Evolutionary conservation across 2,329 filamentous ascomycete genomes (phyloP), one percentile per base, ranked within the genome.

Genomic region (Biscogniauxia sp.): DNA sequence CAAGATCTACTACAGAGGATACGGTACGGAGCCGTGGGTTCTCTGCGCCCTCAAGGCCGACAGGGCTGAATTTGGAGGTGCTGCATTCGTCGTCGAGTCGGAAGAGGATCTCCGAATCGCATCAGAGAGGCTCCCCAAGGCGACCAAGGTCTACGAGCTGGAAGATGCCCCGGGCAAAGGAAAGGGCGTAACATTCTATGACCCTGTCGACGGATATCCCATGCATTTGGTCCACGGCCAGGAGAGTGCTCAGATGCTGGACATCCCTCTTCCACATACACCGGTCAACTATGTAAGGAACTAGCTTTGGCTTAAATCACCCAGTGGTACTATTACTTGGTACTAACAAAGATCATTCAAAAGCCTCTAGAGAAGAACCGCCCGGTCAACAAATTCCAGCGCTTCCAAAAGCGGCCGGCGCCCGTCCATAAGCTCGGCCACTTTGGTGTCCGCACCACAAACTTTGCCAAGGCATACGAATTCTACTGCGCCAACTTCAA

Each of bases 141-240:
- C 83, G 1, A 79, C 79, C 1, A 72, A 74, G 1, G 77, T 87
- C 17, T 76, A 83, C 59, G 79, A 84, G 2, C 60, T 77, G 19
- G 66, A 68, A 4, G 80, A 83, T 60, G 81, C 81, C 0, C 84
- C 84, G 0, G 84, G 84, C 2, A 83, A 77, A 49, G 83, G 84
- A 55, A 76, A 79, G 64, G 73, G 78, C 11, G 82, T 87, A 3
- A 82, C 79, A 0, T 80, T 84, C 61, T 76, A 78, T 59, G 79
- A 83, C 58, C 80, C 82, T 0, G 77, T 86, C 1, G 83, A 87
- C 60, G 81, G 80, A 0, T 86, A 81, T 61, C 81, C 82, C 1
- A 80, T 87, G 67, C 83, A 86, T 67, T 76, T 88, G 0, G 78
- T 88, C 1, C 74, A 82, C 64, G 85, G 83, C 1, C 85, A 88